Base-by-base conservation (phyloP, 1,139 yeast genomes). In the Meyerozyma athensensis region DNA sequence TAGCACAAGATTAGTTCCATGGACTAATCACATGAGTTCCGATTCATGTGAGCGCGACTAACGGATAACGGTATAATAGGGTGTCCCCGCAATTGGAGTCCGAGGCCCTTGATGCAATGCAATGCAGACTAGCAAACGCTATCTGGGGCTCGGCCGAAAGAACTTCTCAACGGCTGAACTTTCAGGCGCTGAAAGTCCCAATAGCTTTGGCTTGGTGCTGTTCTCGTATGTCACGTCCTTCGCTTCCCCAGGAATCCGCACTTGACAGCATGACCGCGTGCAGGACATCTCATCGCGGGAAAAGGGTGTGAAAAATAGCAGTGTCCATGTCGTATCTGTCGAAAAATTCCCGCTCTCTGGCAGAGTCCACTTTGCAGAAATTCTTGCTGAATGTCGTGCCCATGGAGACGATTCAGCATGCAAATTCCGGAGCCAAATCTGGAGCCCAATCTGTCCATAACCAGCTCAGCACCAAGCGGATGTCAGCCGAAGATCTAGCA, bases 311-410 rank as follows among this genome's bases (percentile, higher is more conserved):
- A 5, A 2, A 28, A 14, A 7, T 17, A 12, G 20, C 12, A 28
- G 28, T 22, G 18, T 18, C 28, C 6, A 61, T 61, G 65, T 41
- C 61, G 26, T 65, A 64, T 46, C 50, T 44, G 30, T 63, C 70
- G 7, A 48, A 49, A 7, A 39, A 59, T 22, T 59, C 73, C 7
- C 58, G 58, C 46, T 44, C 48, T 19, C 67, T 59, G 47, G 68
- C 74, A 2, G 54, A 59, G 41, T 48, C 63, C 21, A 59, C 76
- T 1, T 72, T 72, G n/a, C 62, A 61, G 39, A 68, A 59, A 47
- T 60, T 73, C 12, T 58, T 72, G 26, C 62, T 65, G 23, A 52
- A 53, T 35, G 59, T 71, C n/a, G 57, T 72, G 19, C 77, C 77
- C 1, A 68, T 67, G 10, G 41, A 49, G 6, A 41, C 47, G 7